Conservation (phyloP, 139 green algal genomes). For the Volvox africanus region DNA sequence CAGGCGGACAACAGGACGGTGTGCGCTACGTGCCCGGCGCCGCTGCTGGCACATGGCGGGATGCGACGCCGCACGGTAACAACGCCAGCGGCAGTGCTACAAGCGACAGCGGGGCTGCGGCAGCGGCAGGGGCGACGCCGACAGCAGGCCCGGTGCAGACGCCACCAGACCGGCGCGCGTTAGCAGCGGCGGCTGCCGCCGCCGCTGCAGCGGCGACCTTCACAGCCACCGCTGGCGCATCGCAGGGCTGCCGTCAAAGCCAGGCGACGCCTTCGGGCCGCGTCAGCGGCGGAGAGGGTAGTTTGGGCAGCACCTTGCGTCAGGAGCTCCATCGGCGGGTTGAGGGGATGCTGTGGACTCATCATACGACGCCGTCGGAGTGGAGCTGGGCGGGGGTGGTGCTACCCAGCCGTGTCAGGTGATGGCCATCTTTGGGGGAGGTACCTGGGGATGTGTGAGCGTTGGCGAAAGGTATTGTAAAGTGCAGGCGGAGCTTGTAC, state of each 20-base stretch:
- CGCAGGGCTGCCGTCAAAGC: not conserved
- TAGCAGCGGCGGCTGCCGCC: slow-evolving; percentile 23
- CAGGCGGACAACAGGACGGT: not conserved
- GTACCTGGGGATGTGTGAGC: not conserved
- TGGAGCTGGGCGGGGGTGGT: slow-evolving; percentile 49
- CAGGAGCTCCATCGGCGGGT: slow-evolving; percentile 41
- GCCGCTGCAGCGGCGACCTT: not conserved
- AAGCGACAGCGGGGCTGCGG: not conserved
- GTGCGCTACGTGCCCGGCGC: not conserved
- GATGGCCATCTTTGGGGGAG: not conserved
- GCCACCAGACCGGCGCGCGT: not conserved
- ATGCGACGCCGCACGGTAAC: not conserved
- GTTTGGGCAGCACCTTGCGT: slow-evolving; percentile 23
- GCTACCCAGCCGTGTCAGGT: slow-evolving; percentile 26
- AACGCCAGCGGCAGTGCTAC: not conserved
- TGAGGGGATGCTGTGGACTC: slow-evolving; percentile 50
- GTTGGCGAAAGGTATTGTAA: not conserved
- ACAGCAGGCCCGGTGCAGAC: not conserved
- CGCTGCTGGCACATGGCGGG: not conserved
- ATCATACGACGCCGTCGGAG: slow-evolving; percentile 19
- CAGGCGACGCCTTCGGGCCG: not conserved
- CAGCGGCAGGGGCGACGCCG: not conserved
- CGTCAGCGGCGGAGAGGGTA: slow-evolving; percentile 28
- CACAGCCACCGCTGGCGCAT: not conserved
- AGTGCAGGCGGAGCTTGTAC: not conserved